Evolutionary conservation across 176 grass and related monocot species (phyloP).

Genomic region (Oryza brachyantha): DNA sequence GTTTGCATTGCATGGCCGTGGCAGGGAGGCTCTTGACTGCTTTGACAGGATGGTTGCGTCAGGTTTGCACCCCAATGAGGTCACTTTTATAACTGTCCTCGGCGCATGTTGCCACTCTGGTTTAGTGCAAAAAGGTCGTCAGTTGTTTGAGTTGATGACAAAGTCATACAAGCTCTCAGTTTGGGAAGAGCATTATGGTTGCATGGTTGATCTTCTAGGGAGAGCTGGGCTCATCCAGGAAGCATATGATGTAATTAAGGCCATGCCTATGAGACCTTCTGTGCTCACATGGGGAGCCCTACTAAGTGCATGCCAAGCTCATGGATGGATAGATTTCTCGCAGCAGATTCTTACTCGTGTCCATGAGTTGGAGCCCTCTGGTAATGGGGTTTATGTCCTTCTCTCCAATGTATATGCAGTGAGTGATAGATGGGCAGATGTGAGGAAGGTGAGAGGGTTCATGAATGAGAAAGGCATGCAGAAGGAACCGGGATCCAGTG

Average conservation of each 20-base stretch:
- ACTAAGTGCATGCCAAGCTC: constrained; percentile 43
- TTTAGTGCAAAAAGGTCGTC: constrained; percentile 41
- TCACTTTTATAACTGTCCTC: constrained; percentile 41
- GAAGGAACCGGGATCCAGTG: constrained; percentile 45
- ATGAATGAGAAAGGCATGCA: constrained; percentile 36
- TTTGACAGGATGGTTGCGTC: constrained; percentile 41
- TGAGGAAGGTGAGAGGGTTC: constrained; percentile 34
- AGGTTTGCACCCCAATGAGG: constrained; percentile 37
- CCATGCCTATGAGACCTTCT: constrained; percentile 40
- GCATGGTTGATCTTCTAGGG: constrained; percentile 56
- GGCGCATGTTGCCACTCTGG: constrained; percentile 47
- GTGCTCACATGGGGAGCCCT: constrained; percentile 46
- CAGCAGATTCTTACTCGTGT: constrained; percentile 40
- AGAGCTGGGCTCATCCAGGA: constrained; percentile 47
- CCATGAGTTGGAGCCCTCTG: constrained; percentile 39
- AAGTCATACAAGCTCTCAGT: constrained; percentile 29
- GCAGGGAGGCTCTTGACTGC: constrained; percentile 24
- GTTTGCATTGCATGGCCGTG: constrained; percentile 38
- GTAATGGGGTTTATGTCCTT: constrained; percentile 42
- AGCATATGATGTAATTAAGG: constrained; percentile 39
- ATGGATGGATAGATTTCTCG: constrained; percentile 31
- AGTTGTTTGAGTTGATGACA: constrained; percentile 35
- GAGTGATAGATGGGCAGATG: constrained; percentile 44
- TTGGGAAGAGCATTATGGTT: constrained; percentile 53
- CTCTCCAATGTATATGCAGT: constrained; percentile 52